Evolutionary conservation across 2,329 filamentous ascomycete genomes (phyloP).

Genomic region (Phoma sp.): DNA sequence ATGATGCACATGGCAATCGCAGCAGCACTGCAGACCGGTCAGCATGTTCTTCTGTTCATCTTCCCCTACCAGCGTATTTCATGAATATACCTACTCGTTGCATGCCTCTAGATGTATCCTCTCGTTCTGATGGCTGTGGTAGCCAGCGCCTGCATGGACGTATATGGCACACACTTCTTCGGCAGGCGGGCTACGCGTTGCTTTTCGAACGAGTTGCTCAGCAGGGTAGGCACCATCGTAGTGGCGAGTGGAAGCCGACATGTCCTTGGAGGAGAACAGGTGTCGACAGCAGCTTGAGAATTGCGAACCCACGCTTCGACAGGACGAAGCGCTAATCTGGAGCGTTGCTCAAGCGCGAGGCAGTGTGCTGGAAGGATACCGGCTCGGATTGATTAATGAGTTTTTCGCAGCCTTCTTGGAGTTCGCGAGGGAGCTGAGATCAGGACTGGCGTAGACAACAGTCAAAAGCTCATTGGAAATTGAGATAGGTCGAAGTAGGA

Average conservation of each 20-base stretch:
- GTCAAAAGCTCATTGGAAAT: conserved; percentile 17
- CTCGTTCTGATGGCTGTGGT: conserved; percentile 88
- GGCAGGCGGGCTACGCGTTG: conserved; percentile 45
- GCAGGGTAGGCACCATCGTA: conserved; percentile 32
- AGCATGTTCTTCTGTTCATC: conserved; percentile 4
- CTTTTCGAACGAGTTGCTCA: conserved; percentile 45
- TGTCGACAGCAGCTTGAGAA: conserved; percentile 36
- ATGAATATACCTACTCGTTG: conserved; percentile 71
- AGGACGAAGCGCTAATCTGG: background rate
- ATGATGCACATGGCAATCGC: conserved; percentile 82
- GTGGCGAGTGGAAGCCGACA: conserved; percentile 31
- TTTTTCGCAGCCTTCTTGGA: background rate
- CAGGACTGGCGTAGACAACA: background rate
- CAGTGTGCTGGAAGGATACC: background rate
- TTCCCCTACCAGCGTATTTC: background rate
- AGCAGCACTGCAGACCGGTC: conserved; percentile 68
- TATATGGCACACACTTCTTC: conserved; percentile 77
- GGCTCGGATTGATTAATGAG: background rate
- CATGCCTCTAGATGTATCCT: conserved; percentile 83
- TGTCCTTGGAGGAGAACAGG: conserved; percentile 32
- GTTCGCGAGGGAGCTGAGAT: background rate
- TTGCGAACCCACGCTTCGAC: conserved; percentile 17
- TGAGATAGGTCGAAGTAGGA: conserved; percentile 11
- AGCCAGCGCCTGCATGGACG: conserved; percentile 93
- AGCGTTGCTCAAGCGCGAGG: background rate